These are phyloP conservation scores for Casuarina glauca DNA, from an alignment of 306 rosid species.

Conservation along the genomic window DNA sequence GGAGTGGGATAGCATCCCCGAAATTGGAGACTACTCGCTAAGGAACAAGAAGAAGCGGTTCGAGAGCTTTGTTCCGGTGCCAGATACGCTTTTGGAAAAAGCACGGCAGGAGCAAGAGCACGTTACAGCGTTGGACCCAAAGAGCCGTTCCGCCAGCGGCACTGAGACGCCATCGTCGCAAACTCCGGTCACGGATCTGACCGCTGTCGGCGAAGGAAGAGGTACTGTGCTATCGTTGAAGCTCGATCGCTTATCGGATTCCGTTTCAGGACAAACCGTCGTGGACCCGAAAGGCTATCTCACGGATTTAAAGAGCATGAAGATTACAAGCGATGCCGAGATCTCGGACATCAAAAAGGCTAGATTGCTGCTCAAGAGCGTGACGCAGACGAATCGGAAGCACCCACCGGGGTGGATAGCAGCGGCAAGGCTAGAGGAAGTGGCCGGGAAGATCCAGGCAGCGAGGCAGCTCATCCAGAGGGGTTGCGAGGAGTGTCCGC, in stretches of 20 bases:
- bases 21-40: conserved; percentile 76
- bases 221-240: conserved; percentile 82
- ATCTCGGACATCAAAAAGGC: conserved; percentile 87
- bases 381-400: conserved; percentile 80
- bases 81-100: conserved; percentile 85
- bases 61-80: conserved; percentile 88
- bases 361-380: conserved; percentile 83
- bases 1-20: conserved; percentile 85
- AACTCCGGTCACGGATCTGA: conserved; percentile 89
- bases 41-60: conserved; percentile 86
- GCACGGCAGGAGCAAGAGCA: conserved; percentile 93
- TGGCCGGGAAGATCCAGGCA: conserved; percentile 80
- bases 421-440: conserved; percentile 84
- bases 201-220: conserved; percentile 92
- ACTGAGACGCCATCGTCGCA: conserved; percentile 83
- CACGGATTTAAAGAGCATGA: conserved; percentile 82
- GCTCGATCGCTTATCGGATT: conserved; percentile 77
- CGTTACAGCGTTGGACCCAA: conserved; percentile 82
- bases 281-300: conserved; percentile 85
- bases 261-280: conserved; percentile 73
- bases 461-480: conserved; percentile 77
- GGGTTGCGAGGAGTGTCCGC: conserved; percentile 93
- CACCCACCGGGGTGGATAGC: conserved; percentile 96
- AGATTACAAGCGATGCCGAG: conserved; percentile 87
- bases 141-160: conserved; percentile 71